Evolutionary conservation across 495 filamentous ascomycete genomes (phyloP), one percentile per base, ranked within the genome.

Genomic region (Talaromyces thailandensis): DNA sequence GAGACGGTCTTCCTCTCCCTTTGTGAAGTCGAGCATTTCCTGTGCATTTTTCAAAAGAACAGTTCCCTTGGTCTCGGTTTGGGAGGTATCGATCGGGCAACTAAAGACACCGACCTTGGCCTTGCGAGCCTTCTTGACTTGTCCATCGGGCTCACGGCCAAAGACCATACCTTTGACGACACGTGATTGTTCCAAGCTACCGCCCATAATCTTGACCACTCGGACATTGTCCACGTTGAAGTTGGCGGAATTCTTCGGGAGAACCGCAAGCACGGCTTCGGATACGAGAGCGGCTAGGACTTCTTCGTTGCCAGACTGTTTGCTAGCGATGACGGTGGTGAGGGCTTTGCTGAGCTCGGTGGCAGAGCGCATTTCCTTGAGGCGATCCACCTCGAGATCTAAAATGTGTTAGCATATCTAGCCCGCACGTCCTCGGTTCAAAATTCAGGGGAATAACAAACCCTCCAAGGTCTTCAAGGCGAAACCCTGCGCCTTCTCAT

Each of bases 191-290:
- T 91, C 90, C 69, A 98, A 80, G 71, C 87, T 90, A 63, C 95
- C 94, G 65, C 95, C 95, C 95, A 99, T 97, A 67, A 99, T 98
- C 81, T 99, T 99, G 62, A 99, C 95, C 63, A 99, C 95, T 56
- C 95, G 91, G 65, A 99, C 86, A 71, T 98, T 99, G 81, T 99
- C 95, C 66, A 99, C 95, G 76, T 98, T 99, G 81, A 99, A 99
- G 79, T 97, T 96, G 71, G 80, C 73, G n/a, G 95, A 89, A 79
- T 98, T 95, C 80, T 96, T 98, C 63, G 95, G 95, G 53, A 98
- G 84, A 4, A 99, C 95, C 56, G 91, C 86, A 58, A 97, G 85
- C 25, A 98, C 91, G 28, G 93, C 95, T 79, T 97, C 92, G 37
- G 95, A 86, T 60, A 99, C 93, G 65, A 98, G 78, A 21, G 82